These are phyloP conservation scores for Hemisphaericaspora xylofermentans DNA, from an alignment of 1,139 yeast genomes.

Conservation along the genomic window DNA sequence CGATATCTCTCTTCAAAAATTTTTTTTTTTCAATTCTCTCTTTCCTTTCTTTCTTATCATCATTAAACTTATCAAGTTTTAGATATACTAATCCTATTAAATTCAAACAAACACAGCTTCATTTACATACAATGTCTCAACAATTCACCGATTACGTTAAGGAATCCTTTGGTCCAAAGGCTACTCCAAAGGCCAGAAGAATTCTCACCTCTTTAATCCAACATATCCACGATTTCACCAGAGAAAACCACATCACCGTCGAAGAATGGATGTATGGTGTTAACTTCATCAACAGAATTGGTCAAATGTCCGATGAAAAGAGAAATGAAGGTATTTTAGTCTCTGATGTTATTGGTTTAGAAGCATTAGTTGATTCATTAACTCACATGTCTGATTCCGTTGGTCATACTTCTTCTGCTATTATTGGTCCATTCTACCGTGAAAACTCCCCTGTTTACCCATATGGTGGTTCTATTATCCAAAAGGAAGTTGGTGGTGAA, in stretches of 20 bases:
- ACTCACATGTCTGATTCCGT: conserved; percentile 22
- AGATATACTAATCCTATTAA: background rate
- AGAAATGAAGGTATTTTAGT: conserved; percentile 18
- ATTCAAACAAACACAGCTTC: background rate
- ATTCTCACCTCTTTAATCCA: conserved; percentile 22
- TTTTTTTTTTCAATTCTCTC: background rate
- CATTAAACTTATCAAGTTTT: background rate
- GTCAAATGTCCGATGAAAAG: conserved; percentile 16
- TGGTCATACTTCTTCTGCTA: conserved; percentile 28
- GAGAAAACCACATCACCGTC: conserved; percentile 18
- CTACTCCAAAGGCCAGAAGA: conserved; percentile 24
- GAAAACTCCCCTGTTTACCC: conserved; percentile 25
- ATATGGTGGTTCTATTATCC: conserved; percentile 28
- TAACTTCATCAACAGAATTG: conserved; percentile 16
- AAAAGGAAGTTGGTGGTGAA: conserved; percentile 30
- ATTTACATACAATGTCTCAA: conserved; percentile 19
- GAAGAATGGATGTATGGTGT: conserved; percentile 18
- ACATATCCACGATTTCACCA: conserved; percentile 17
- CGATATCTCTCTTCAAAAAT: background rate
- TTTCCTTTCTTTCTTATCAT: background rate
- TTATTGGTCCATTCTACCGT: conserved; percentile 31
- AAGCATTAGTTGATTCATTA: conserved; percentile 16
- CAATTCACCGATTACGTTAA: conserved; percentile 26
- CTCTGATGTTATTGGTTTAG: conserved; percentile 16
- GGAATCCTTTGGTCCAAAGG: conserved; percentile 28